phyloP scores from a whole-genome alignment of 306 rosid species.

The Hippophae rhamnoides region DNA sequence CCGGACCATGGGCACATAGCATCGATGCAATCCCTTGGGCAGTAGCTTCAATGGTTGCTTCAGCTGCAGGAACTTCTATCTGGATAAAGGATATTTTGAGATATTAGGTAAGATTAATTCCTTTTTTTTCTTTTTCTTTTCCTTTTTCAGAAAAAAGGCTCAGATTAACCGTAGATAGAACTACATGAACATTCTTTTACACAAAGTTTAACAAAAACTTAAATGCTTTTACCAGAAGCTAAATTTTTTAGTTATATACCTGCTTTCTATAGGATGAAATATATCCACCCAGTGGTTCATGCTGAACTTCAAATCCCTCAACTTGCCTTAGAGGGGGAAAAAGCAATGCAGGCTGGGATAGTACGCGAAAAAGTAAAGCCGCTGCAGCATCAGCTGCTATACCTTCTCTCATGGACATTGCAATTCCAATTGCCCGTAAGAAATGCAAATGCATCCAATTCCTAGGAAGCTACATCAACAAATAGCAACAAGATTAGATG shows the following conservation, averaged over 20 bases:
- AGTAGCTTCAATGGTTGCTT: conserved; percentile 92
- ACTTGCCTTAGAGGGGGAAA: conserved; percentile 92
- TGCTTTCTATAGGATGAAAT: conserved; percentile 79
- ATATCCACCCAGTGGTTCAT: conserved; percentile 67
- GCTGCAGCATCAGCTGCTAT: conserved; percentile 99
- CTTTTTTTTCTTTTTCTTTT: neutral
- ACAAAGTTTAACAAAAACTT: conserved; percentile 1
- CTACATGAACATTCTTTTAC: conserved; percentile 2
- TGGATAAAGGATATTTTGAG: conserved; percentile 24
- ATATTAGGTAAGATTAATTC: neutral
- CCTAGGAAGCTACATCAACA: conserved; percentile 73
- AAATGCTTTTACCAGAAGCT: neutral
- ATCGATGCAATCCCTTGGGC: conserved; percentile 97
- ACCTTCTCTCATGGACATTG: conserved; percentile 97
- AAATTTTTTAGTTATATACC: conserved; percentile 28
- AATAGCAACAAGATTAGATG: conserved; percentile 9
- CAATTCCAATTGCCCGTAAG: conserved; percentile 97
- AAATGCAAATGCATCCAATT: conserved; percentile 99
- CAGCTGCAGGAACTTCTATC: conserved; percentile 93
- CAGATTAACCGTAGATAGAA: neutral
- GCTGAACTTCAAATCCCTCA: conserved; percentile 83
- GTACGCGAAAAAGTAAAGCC: conserved; percentile 87
- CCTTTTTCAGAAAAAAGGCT: neutral
- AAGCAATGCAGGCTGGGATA: conserved; percentile 93
- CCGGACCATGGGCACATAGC: conserved; percentile 99